phyloP scores from a whole-genome alignment of 345 rosid species.

The Eucalyptus polybractea region DNA sequence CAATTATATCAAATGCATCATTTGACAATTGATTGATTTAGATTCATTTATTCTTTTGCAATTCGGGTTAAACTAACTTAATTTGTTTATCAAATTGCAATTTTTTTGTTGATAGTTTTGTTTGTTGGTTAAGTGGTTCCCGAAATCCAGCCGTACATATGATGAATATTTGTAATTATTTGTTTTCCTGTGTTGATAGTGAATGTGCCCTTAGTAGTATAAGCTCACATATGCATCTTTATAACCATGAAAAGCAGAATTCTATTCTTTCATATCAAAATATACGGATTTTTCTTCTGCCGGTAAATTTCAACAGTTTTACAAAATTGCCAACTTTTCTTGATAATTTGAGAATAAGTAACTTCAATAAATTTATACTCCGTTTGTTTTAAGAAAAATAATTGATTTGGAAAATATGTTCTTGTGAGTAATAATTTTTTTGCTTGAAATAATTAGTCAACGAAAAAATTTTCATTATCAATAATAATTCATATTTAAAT shows the following conservation, averaged over 20 bases:
- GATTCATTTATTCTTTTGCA: no score
- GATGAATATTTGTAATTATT: background rate
- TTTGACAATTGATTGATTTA: no score
- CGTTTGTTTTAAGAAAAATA: no score
- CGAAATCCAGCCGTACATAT: background rate
- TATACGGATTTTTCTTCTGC: background rate
- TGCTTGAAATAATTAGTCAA: background rate
- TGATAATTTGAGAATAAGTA: background rate
- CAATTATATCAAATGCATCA: no score
- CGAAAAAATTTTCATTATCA: accelerated
- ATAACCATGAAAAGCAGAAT: background rate
- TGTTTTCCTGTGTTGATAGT: background rate
- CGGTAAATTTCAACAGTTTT: background rate
- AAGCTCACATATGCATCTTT: background rate
- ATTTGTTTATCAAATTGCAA: background rate
- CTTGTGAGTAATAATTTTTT: no score
- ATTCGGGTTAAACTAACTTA: no score
- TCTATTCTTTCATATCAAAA: background rate
- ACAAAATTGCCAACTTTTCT: background rate
- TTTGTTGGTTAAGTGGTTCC: no score
- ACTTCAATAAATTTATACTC: background rate
- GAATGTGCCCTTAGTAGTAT: background rate
- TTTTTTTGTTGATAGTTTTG: no score
- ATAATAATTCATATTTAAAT: no score
- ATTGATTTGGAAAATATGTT: no score